phyloP scores from a whole-genome alignment of 1,139 yeast species.

The Hansenula sp. region DNA sequence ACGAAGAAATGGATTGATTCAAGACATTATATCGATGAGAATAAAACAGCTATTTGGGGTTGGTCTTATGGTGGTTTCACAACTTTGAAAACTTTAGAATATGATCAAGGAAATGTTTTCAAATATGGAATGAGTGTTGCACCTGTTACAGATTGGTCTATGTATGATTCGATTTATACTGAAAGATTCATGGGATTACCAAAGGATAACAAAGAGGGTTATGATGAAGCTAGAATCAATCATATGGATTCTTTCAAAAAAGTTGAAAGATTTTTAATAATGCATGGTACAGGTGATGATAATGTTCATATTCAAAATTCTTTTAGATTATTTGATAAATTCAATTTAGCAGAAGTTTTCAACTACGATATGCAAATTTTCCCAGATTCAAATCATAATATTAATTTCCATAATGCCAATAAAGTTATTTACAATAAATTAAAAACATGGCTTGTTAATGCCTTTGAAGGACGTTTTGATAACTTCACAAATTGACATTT shows the following conservation, averaged over 20 bases:
- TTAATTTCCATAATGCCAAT: slow-evolving; percentile 67
- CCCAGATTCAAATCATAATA: slow-evolving; percentile 82
- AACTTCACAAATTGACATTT: background rate
- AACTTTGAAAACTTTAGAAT: slow-evolving; percentile 62
- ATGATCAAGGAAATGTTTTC: slow-evolving; percentile 54
- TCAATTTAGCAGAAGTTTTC: slow-evolving; percentile 56
- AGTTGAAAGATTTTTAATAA: slow-evolving; percentile 56
- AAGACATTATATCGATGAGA: slow-evolving; percentile 46
- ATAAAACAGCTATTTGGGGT: slow-evolving; percentile 73
- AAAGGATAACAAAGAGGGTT: slow-evolving; percentile 43
- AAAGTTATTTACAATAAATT: slow-evolving; percentile 63
- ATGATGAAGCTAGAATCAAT: slow-evolving; percentile 37
- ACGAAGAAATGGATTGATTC: slow-evolving; percentile 52
- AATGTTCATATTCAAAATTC: slow-evolving; percentile 86
- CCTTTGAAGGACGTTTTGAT: slow-evolving; percentile 45
- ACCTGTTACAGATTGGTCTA: slow-evolving; percentile 70
- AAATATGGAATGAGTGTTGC: slow-evolving; percentile 73
- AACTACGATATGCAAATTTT: slow-evolving; percentile 79
- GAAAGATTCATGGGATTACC: slow-evolving; percentile 79
- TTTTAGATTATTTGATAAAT: slow-evolving; percentile 58
- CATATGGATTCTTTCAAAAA: slow-evolving; percentile 39
- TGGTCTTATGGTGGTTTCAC: slow-evolving; percentile 78
- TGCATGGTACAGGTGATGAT: slow-evolving; percentile 93
- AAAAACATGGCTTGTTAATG: slow-evolving; percentile 55
- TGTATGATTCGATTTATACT: slow-evolving; percentile 70